phyloP scores from a whole-genome alignment of 371 early-diverging fungal genomes.

The Funneliformis caledonium region DNA sequence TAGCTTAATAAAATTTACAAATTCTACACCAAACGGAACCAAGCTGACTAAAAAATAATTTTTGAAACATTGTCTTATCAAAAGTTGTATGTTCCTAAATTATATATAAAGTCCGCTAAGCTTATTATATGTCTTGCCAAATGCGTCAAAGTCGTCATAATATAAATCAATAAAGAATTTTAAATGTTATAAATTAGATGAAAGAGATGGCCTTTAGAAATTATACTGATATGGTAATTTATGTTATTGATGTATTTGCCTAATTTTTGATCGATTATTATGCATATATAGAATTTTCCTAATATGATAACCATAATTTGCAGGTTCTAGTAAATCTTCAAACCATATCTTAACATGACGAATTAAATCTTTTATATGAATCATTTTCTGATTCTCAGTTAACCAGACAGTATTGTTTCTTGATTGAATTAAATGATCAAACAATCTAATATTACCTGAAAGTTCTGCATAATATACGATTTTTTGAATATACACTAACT shows the following conservation, averaged over 20 bases:
- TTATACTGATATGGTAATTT: no score
- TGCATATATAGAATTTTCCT: background rate
- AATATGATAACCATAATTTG: background rate
- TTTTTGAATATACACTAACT: background rate
- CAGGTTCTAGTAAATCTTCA: background rate
- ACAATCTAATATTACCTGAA: background rate
- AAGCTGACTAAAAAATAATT: constrained; percentile 15
- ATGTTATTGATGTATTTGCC: background rate
- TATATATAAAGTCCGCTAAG: constrained; percentile 18
- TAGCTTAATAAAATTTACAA: constrained; percentile 13
- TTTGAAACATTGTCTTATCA: background rate
- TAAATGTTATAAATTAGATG: no score
- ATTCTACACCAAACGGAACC: background rate
- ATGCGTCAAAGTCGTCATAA: no score
- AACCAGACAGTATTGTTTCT: background rate
- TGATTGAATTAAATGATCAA: background rate
- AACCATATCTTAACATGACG: background rate
- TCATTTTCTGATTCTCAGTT: background rate
- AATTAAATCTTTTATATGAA: background rate
- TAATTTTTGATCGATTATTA: background rate
- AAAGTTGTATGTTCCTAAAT: constrained; percentile 4
- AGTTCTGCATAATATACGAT: background rate
- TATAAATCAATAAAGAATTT: no score
- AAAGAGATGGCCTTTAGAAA: no score
- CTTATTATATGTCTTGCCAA: no score